A percentile compares a stretch with the other conserved stretches of the same genome.
Evolutionary conservation across 257 asterid genomes (phyloP).

Genomic region (Rhazya stricta): DNA sequence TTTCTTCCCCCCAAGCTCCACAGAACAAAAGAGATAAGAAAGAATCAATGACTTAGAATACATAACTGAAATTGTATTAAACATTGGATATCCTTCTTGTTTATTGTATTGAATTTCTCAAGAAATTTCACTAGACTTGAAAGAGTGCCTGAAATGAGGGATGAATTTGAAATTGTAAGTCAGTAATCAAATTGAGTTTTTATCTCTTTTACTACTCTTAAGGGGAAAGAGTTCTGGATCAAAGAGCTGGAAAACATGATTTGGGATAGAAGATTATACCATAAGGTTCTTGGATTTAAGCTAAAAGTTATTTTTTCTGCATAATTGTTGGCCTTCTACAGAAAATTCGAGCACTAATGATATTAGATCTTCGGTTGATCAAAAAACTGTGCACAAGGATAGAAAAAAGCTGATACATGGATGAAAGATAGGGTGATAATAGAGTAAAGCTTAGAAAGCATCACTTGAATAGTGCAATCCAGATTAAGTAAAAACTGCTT

Average conservation of each 20-base stretch:
- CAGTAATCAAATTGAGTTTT: background rate
- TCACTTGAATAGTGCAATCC: background rate
- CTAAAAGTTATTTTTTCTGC: background rate
- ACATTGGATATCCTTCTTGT: background rate
- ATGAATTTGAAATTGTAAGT: background rate
- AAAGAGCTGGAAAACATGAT: background rate
- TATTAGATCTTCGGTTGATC: background rate
- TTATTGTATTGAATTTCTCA: background rate
- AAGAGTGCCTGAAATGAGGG: background rate
- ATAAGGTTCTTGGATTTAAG: background rate
- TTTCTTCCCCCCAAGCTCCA: background rate
- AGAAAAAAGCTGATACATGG: background rate
- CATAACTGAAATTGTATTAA: background rate
- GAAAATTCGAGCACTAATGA: background rate
- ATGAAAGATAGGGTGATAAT: background rate
- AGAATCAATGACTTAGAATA: background rate
- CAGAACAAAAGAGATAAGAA: background rate
- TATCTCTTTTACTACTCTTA: background rate
- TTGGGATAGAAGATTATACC: background rate
- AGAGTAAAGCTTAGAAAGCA: background rate
- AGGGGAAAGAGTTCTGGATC: background rate
- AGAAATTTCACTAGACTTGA: background rate
- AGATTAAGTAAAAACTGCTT: background rate
- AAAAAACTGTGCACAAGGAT: background rate
- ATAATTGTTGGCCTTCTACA: background rate